These are phyloP conservation scores for Limnanthes douglasii DNA, from an alignment of 345 rosid species.

Conservation along the genomic window DNA sequence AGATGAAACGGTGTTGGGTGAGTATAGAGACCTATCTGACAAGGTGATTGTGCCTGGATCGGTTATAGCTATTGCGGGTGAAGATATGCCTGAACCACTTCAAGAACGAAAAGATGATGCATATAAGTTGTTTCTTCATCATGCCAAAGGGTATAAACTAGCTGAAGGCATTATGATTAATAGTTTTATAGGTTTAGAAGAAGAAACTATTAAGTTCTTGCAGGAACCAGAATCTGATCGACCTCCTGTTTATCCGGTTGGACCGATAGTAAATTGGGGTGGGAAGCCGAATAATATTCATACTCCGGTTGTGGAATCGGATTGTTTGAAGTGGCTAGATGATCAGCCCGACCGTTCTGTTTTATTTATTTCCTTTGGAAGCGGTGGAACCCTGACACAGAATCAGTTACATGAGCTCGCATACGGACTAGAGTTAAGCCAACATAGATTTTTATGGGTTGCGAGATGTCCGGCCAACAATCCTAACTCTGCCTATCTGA, in stretches of 20 bases:
- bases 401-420: conserved; percentile 14
- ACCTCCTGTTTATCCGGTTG: conserved; percentile 25
- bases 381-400: conserved; percentile 41
- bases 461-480: conserved; percentile 5
- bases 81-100: conserved; percentile 16
- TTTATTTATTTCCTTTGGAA: conserved; percentile 52
- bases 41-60: conserved; percentile 26
- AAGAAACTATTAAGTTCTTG: conserved; percentile 15
- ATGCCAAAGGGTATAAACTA: conserved; percentile 7
- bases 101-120: conserved; percentile 18
- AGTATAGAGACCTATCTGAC: conserved; percentile 20
- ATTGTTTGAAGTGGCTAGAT: conserved; percentile 33
- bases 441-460: conserved; percentile 10
- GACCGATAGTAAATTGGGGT: conserved; percentile 15
- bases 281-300: neutral
- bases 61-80: conserved; percentile 17
- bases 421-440: conserved; percentile 7
- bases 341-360: conserved; percentile 32
- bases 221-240: conserved; percentile 10
- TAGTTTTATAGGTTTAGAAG: conserved; percentile 23
- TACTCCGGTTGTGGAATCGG: neutral
- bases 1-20: conserved; percentile 14
- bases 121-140: conserved; percentile 19
- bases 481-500: conserved; percentile 7
- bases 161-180: conserved; percentile 29